A percentile compares a stretch with the other conserved stretches of the same genome.
These are phyloP conservation scores for Xylariaceae sp. DNA, from an alignment of 2,329 filamentous ascomycete genomes.

Conservation along the genomic window DNA sequence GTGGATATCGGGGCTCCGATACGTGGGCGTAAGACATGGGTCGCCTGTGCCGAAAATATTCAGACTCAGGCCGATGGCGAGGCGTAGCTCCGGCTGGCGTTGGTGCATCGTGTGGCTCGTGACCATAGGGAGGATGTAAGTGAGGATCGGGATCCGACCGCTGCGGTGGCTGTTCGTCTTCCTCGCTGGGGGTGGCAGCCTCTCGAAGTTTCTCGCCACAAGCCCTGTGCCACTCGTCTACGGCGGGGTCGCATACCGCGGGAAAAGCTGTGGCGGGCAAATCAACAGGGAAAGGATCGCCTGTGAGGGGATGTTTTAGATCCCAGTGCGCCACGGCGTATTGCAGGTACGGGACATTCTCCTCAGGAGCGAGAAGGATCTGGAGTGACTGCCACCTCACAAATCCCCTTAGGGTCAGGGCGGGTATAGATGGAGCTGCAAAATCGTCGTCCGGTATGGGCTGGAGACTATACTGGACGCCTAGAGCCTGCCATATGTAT, in stretches of 20 bases:
- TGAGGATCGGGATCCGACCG: conserved; percentile 26
- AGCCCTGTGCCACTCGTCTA: conserved; percentile 78
- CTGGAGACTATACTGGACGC: conserved; percentile 75
- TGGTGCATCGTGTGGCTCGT: conserved; percentile 30
- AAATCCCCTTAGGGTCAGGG: conserved; percentile 78
- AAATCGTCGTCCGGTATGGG: conserved; percentile 73
- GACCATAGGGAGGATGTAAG: conserved; percentile 31
- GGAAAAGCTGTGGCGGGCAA: conserved; percentile 65
- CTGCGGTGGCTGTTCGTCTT: conserved; percentile 29
- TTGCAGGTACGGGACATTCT: conserved; percentile 80
- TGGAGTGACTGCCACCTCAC: conserved; percentile 93
- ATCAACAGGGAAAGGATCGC: conserved; percentile 60
- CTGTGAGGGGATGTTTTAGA: conserved; percentile 69
- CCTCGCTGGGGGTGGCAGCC: conserved; percentile 46
- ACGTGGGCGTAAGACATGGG: conserved; percentile 30
- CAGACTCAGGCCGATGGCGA: conserved; percentile 31
- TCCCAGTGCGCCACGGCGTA: conserved; percentile 74
- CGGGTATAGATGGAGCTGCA: conserved; percentile 71
- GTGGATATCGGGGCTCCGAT: conserved; percentile 26
- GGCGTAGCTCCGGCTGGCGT: conserved; percentile 17
- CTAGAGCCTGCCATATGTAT: conserved; percentile 87
- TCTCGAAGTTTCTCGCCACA: conserved; percentile 67
- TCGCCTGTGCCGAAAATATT: conserved; percentile 39
- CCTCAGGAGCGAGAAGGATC: conserved; percentile 78
- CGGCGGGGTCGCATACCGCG: conserved; percentile 66